Percentiles rank a stretch among this genome's conserved stretches.
Evolutionary conservation across 148 eudicot species (phyloP).

Genomic region (Hydrangea macrophylla): DNA sequence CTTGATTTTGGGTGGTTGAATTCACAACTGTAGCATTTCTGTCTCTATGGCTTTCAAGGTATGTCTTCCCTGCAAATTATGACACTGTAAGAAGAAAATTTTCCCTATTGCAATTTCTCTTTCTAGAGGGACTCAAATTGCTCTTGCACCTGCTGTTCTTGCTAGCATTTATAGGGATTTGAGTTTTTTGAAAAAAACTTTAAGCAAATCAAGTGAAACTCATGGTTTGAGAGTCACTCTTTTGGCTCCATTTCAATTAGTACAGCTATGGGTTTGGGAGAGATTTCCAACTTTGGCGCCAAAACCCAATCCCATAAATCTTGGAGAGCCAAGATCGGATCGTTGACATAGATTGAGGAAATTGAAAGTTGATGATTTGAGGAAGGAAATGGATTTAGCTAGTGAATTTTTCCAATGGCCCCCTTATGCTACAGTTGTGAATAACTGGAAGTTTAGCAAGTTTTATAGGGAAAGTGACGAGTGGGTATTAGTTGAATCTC

Average conservation of each 20-base stretch:
- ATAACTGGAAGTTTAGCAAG: constrained; percentile 11
- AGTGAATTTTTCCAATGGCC: not conserved
- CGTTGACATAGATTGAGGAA: constrained; percentile 27
- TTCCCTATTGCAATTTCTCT: constrained; percentile 11
- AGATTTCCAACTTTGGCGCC: constrained; percentile 28
- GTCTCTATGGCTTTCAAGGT: constrained; percentile 43
- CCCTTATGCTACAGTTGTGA: not conserved
- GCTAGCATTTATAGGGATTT: constrained; percentile 15
- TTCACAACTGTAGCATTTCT: constrained; percentile 53
- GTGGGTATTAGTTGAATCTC: not conserved
- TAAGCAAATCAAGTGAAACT: not conserved
- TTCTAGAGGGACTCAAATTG: constrained; percentile 6
- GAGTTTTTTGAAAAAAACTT: not conserved
- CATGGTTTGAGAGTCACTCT: not conserved
- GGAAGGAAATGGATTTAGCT: not conserved
- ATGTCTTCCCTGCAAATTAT: constrained; percentile 21
- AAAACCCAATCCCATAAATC: not conserved
- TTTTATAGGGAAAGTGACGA: not conserved
- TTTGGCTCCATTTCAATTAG: constrained; percentile 4
- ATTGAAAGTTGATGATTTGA: not conserved
- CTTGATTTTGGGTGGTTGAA: constrained; percentile 8
- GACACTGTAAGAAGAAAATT: not conserved
- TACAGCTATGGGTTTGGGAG: constrained; percentile 45
- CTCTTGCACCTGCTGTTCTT: constrained; percentile 18
- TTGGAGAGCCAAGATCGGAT: constrained; percentile 18